Evolutionary conservation across 768 basidiomycete species (phyloP), one percentile per base, ranked within the genome.

Genomic region (Dioszegia hungarica): DNA sequence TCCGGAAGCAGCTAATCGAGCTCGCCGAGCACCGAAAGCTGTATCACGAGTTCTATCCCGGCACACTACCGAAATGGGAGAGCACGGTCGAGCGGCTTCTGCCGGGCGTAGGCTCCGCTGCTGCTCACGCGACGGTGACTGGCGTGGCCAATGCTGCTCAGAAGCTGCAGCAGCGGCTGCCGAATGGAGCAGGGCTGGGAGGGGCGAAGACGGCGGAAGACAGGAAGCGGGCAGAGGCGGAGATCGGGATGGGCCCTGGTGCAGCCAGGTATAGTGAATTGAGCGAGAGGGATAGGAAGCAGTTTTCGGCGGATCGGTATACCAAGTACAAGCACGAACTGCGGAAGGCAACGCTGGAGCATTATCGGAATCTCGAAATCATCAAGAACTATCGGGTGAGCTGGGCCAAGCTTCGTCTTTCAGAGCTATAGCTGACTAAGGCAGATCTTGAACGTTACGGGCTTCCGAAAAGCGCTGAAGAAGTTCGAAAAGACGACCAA

Each of bases 371-470:
- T 10, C 78, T 95, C 20, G 91, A 94, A 70, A 78, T 86, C 49
- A 79, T 99, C 59, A 88, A 90, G 64, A 90, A 90, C 69, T 99
- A 94, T 75, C 82, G 90, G 29, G 90, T 90, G 69, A 15, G 83
- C n/a, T n/a, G n/a, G n/a, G n/a, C n/a, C n/a, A n/a, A n/a, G n/a
- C n/a, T n/a, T n/a, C n/a, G n/a, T 70, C 34, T 11, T 9, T 5
- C 28, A 17, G 31, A 14, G 14, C 31, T 25, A 3, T 38, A 48
- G 38, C 31, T 49, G 47, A 37, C 5, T 34, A 11, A 20, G 5
- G 36, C 31, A 90, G 86, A 84, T 87, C 41, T 76, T 97, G 37
- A 98, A 99, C 73, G 75, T 91, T 10, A 88, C 89, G 0, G 95
- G 94, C 1, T 91, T 95, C 73, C 81, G 89, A 78, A 93, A 92